Percentiles rank a stretch among this genome's conserved stretches.
Evolutionary conservation across 2,329 filamentous ascomycete genomes (phyloP).

Genomic region (Diaporthe nobilis): DNA sequence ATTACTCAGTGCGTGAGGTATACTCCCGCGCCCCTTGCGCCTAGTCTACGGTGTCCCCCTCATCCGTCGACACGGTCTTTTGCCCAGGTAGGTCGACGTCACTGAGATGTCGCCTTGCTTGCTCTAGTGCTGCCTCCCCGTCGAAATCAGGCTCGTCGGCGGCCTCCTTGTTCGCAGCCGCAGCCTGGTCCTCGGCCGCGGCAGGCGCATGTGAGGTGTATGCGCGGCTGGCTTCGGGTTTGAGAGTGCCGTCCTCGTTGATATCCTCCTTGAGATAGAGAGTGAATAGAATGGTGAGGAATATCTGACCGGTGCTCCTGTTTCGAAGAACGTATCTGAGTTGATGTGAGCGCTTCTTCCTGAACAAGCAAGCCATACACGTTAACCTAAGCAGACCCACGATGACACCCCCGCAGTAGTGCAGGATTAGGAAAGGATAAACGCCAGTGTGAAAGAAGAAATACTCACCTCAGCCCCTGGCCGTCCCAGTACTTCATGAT

Average conservation of each 20-base stretch:
- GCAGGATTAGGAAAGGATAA: neutral
- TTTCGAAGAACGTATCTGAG: slow-evolving; percentile 95
- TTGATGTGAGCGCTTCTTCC: slow-evolving; percentile 78
- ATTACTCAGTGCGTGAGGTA: neutral
- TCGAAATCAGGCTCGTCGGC: slow-evolving; percentile 46
- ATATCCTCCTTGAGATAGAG: slow-evolving; percentile 79
- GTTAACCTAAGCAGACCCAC: slow-evolving; percentile 47
- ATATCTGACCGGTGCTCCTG: slow-evolving; percentile 77
- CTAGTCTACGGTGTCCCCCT: slow-evolving; percentile 45
- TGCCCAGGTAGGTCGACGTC: slow-evolving; percentile 44
- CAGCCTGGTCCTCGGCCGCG: slow-evolving; percentile 49
- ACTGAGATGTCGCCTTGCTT: slow-evolving; percentile 56
- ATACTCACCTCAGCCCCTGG: slow-evolving; percentile 77
- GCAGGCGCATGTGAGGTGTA: slow-evolving; percentile 44
- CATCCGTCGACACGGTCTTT: slow-evolving; percentile 43
- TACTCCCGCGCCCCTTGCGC: neutral
- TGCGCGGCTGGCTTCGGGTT: slow-evolving; percentile 54
- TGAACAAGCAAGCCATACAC: slow-evolving; percentile 15
- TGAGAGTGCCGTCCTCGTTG: slow-evolving; percentile 70
- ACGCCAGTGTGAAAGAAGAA: slow-evolving; percentile 20
- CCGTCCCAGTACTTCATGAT: slow-evolving; percentile 87
- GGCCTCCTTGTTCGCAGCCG: slow-evolving; percentile 45
- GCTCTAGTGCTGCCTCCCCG: slow-evolving; percentile 54
- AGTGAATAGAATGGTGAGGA: slow-evolving; percentile 86
- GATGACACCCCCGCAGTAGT: slow-evolving; percentile 18